Evolutionary conservation across 2,329 filamentous ascomycete genomes (phyloP).

Genomic region (Diaporthe ilicicola): DNA sequence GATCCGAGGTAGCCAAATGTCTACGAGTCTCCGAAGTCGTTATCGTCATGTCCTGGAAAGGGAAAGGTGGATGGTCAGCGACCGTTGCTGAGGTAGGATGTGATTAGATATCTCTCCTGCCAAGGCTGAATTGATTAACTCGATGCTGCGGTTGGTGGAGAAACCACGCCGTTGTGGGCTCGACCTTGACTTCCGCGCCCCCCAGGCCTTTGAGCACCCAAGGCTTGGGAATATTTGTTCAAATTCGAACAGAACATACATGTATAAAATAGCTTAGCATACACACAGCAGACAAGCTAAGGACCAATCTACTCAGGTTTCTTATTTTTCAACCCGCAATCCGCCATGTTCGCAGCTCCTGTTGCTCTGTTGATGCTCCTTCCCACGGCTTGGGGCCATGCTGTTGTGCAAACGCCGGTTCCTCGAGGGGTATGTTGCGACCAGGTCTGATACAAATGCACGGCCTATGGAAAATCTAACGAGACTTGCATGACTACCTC

Average conservation of each 20-base stretch:
- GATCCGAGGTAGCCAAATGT: too few relatives aligned
- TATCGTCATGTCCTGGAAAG: too few relatives aligned
- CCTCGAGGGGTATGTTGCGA: background rate
- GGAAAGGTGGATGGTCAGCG: too few relatives aligned
- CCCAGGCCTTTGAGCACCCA: background rate
- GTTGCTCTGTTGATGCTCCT: background rate
- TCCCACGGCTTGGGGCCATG: background rate
- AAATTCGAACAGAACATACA: background rate
- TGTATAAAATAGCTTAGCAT: background rate
- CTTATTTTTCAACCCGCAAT: background rate
- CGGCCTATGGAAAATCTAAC: background rate
- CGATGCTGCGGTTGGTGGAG: slow-evolving; percentile 1
- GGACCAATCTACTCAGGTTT: background rate
- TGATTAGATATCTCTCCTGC: too few relatives aligned
- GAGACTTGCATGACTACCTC: background rate
- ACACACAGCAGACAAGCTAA: background rate
- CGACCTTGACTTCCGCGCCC: background rate
- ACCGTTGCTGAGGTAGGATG: too few relatives aligned
- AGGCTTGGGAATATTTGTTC: background rate
- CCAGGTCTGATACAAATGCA: background rate
- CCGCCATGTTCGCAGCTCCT: background rate
- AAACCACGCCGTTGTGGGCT: background rate
- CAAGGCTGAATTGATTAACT: slow-evolving; percentile 7
- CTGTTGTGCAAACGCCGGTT: background rate
- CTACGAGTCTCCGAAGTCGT: too few relatives aligned